phyloP scores from a whole-genome alignment of 345 rosid species.

The Eucalyptus cloeziana region DNA sequence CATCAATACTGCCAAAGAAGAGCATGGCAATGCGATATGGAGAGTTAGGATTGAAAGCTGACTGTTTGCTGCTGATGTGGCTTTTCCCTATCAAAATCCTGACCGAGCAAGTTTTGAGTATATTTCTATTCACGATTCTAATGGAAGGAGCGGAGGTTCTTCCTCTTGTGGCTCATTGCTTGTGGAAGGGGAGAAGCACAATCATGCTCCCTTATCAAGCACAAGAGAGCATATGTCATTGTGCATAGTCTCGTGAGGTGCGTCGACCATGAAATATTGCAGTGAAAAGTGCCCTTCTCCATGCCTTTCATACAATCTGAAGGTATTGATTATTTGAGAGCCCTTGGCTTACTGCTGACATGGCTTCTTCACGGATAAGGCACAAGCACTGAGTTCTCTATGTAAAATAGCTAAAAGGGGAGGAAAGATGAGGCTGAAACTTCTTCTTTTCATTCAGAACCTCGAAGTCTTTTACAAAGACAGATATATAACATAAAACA shows the following conservation, averaged over 20 bases:
- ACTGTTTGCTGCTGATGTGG: not conserved
- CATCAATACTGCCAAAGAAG: slow-evolving; percentile 11
- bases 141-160: not conserved
- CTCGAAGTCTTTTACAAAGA: too few species aligned
- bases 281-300: too few species aligned
- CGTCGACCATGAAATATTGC: not conserved
- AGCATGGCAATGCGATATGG: slow-evolving; percentile 1
- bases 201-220: not conserved
- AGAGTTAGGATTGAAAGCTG: not conserved
- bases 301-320: not conserved
- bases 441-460: too few species aligned
- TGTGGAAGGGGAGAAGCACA: slow-evolving; percentile 17
- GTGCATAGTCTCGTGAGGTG: not conserved
- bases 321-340: not conserved
- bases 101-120: slow-evolving; percentile 4
- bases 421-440: too few species aligned
- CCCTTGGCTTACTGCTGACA: not conserved
- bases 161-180: not conserved
- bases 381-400: slow-evolving; percentile 2
- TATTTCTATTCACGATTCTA: not conserved
- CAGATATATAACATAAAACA: too few species aligned
- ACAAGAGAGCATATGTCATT: not conserved
- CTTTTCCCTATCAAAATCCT: slow-evolving; percentile 16
- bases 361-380: not conserved
- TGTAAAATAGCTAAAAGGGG: too few species aligned